Conservation (phyloP, 305 asterid species). For the Fraxinus latifolia region DNA sequence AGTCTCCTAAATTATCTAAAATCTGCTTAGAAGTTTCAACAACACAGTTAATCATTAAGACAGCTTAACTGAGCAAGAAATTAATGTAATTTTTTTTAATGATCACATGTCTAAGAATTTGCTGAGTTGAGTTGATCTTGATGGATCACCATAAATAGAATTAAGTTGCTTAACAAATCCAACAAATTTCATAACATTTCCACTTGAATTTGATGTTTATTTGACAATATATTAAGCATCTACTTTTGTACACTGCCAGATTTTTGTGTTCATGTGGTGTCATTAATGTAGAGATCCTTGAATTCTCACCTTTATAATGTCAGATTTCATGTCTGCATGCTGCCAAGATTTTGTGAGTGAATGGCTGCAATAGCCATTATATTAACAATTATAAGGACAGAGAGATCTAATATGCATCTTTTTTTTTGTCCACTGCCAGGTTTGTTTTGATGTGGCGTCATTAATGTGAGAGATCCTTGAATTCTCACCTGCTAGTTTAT, state of each 20-base stretch:
- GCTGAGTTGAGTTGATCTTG: background rate
- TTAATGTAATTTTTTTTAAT: background rate
- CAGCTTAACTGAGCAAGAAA: background rate
- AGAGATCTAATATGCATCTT: background rate
- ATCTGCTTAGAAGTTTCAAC: background rate
- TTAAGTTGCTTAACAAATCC: background rate
- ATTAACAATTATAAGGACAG: background rate
- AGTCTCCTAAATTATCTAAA: background rate
- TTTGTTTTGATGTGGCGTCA: background rate
- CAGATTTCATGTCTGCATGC: background rate
- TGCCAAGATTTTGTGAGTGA: background rate
- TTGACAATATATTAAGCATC: constrained; percentile 1
- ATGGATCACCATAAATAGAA: background rate
- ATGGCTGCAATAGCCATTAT: background rate
- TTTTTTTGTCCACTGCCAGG: background rate
- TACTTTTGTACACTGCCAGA: background rate
- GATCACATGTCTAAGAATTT: constrained; percentile 8
- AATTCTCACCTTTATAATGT: background rate
- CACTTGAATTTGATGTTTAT: background rate
- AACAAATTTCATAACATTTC: background rate
- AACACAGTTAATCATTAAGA: background rate
- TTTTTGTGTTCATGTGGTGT: background rate
- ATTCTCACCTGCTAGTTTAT: background rate
- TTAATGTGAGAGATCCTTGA: background rate
- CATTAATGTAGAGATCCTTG: background rate